These are phyloP conservation scores for Colletotrichum cordylinicola DNA, from an alignment of 2,329 filamentous ascomycete genomes.

Conservation along the genomic window DNA sequence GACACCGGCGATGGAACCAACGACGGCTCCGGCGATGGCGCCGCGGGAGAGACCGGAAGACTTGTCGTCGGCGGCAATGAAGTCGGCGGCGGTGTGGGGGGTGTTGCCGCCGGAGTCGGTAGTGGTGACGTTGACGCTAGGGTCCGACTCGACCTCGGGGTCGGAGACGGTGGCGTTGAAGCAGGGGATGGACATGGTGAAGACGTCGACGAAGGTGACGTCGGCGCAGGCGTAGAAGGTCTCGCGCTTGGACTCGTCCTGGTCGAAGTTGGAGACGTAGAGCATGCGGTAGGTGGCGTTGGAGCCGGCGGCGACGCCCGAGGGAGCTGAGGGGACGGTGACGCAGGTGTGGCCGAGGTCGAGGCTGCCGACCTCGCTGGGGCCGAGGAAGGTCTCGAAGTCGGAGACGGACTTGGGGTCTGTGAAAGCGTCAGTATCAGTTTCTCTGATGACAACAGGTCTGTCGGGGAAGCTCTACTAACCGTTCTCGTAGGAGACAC, in stretches of 20 bases:
- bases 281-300: constrained; percentile 56
- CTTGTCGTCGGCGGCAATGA: constrained; percentile 27
- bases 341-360: constrained; percentile 54
- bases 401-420: constrained; percentile 46
- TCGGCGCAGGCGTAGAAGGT: constrained; percentile 57
- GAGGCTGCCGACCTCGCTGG: constrained; percentile 40
- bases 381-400: constrained; percentile 43
- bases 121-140: constrained; percentile 21
- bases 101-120: constrained; percentile 11
- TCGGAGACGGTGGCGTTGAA: constrained; percentile 47
- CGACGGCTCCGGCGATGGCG: constrained; percentile 76
- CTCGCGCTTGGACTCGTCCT: constrained; percentile 43
- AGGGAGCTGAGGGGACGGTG: constrained; percentile 37
- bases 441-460: not conserved
- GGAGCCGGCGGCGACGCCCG: constrained; percentile 40
- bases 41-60: constrained; percentile 62
- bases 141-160: constrained; percentile 27
- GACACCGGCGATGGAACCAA: constrained; percentile 71
- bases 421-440: constrained; percentile 15
- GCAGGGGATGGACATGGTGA: constrained; percentile 41
- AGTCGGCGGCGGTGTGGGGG: constrained; percentile 27
- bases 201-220: constrained; percentile 47
- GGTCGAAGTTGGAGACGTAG: constrained; percentile 48
- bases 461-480: constrained; percentile 16
- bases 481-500: constrained; percentile 59